Percentiles rank a stretch among this genome's conserved stretches.
Evolutionary conservation across 2,329 filamentous ascomycete species (phyloP).

Genomic region (Aspergillus ochraceoroseus): DNA sequence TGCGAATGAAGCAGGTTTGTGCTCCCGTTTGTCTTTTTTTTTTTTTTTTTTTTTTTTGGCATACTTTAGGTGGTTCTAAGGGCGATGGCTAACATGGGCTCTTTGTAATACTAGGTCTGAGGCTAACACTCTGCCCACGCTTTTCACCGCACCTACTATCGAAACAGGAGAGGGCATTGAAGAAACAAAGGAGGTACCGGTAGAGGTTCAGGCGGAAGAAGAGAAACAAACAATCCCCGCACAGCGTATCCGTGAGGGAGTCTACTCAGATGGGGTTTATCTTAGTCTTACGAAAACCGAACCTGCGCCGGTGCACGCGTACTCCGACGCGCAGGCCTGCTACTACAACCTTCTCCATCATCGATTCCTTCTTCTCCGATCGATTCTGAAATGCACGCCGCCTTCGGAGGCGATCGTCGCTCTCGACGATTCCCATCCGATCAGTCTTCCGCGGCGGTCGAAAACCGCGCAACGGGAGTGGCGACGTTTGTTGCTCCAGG

Average conservation of each 20-base stretch:
- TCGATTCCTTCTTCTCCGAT: constrained; percentile 63
- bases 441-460: constrained; percentile 52
- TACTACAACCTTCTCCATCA: constrained; percentile 64
- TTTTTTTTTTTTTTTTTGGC: neutral
- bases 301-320: constrained; percentile 24
- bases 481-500: constrained; percentile 38
- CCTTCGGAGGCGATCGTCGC: constrained; percentile 51
- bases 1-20: constrained; percentile 13
- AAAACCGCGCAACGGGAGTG: constrained; percentile 55
- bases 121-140: constrained; percentile 66
- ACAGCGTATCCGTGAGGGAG: constrained; percentile 55
- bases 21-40: neutral
- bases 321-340: constrained; percentile 53
- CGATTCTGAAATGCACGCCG: constrained; percentile 54
- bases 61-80: neutral
- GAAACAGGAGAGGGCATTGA: constrained; percentile 15
- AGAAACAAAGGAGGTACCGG: constrained; percentile 4
- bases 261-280: constrained; percentile 75
- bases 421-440: constrained; percentile 52
- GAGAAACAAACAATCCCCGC: neutral
- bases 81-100: constrained; percentile 9
- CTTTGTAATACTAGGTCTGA: constrained; percentile 55
- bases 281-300: constrained; percentile 47
- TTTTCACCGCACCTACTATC: constrained; percentile 61
- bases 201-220: constrained; percentile 25